Base-by-base conservation (phyloP, 805 yeast species). In the Dipodascopsis tothii region DNA sequence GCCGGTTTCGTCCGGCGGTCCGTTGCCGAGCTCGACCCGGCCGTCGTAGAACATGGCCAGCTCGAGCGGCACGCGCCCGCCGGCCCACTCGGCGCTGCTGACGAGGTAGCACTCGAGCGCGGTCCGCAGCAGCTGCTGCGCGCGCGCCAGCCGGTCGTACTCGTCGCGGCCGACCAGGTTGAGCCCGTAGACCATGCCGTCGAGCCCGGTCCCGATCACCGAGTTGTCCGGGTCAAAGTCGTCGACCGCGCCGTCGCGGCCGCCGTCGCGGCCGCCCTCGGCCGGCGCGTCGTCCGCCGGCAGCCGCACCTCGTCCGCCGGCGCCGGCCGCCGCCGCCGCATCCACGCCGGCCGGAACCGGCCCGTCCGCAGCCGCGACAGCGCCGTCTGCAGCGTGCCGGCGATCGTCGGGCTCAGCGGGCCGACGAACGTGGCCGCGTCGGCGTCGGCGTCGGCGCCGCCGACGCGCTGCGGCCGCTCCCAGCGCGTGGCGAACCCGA, bases 101-200 rank as follows among this genome's bases (percentile, higher is more conserved):
- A 25, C 14, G 11, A 25, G 30, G 30, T 9, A 25, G 14, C 14
- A 14, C 11, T 25, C 11, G 14, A 25, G 9, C 30, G 14, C 9
- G 14, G 9, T 25, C 30, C 9, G 14, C 14, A 25, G 9, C 30
- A 9, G 11, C 11, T 9, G 9, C 30, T 25, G 30, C 9, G 14
- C 30, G 30, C 30, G 11, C 30, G 27, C 23, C 21, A 48, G 28
- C 4, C 21, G 25, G n/a, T 14, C 7, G n/a, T 39, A 46, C 16
- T 48, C 52, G 9, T 32, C 16, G 14, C 43, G 37, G 9, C 40
- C 30, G 3, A 48, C 34, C 4, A 46, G n/a, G n/a, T 41, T 23
- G 40, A 48, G 39, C 7, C 50, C 52, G 27, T 39, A 48, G 4
- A 46, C 25, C 5, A 47, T 16, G 3, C 52, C 52, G 21, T 48